These are phyloP conservation scores for Thalassiosira livingstoniorum DNA, from an alignment of 352 stramenopile genomes.

Conservation along the genomic window DNA sequence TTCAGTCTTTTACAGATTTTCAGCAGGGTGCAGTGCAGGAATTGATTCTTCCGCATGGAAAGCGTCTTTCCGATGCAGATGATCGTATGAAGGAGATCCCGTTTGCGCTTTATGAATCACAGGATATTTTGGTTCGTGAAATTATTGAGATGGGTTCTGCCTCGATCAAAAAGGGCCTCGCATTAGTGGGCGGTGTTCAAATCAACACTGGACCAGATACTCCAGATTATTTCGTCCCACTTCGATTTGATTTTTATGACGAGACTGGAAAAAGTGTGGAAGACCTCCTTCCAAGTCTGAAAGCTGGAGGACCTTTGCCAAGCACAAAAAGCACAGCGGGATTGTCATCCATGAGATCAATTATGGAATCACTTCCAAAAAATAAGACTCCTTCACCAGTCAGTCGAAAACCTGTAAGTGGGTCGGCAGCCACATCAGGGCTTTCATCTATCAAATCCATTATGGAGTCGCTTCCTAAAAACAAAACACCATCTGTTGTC, in stretches of 20 bases:
- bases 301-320: no score
- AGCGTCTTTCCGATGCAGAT: conserved; percentile 56
- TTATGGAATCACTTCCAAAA: no score
- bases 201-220: conserved; percentile 76
- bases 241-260: conserved; percentile 66
- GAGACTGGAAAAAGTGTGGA: conserved; percentile 61
- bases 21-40: conserved; percentile 68
- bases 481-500: no score
- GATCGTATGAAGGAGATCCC: conserved; percentile 70
- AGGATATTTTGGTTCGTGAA: conserved; percentile 64
- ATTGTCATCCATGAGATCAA: no score
- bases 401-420: no score
- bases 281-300: conserved; percentile 35
- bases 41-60: conserved; percentile 61
- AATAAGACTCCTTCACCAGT: no score
- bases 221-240: conserved; percentile 76
- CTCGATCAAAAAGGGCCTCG: conserved; percentile 50
- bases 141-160: conserved; percentile 61
- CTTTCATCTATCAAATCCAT: no score
- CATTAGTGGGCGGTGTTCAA: conserved; percentile 64
- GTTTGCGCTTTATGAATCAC: conserved; percentile 69
- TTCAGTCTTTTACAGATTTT: conserved; percentile 56
- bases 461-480: no score
- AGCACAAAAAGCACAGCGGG: no score
- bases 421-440: no score